A percentile compares a stretch with the other conserved stretches of the same genome.
Evolutionary conservation across 768 basidiomycete genomes (phyloP).

Genomic region (Russula earlei): DNA sequence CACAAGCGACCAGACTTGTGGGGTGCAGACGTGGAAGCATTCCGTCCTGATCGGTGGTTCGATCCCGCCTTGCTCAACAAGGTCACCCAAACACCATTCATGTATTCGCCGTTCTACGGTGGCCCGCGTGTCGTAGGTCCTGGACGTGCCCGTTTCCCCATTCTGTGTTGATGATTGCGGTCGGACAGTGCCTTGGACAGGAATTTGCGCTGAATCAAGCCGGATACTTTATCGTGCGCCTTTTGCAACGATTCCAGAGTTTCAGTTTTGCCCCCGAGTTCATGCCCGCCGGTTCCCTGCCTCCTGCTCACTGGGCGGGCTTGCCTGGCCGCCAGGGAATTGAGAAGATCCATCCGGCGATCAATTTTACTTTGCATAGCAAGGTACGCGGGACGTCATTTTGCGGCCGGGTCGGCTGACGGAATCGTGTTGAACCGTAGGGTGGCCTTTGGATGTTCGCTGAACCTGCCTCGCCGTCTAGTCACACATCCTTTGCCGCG

Average conservation of each 20-base stretch:
- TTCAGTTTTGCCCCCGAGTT: constrained; percentile 22
- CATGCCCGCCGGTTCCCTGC: constrained; percentile 18
- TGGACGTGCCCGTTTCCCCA: neutral
- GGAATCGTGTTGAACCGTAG: neutral
- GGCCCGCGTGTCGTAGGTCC: constrained; percentile 42
- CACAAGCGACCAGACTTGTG: constrained; percentile 41
- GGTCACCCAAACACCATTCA: constrained; percentile 50
- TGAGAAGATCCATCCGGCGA: constrained; percentile 18
- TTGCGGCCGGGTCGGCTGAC: neutral
- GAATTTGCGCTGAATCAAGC: constrained; percentile 49
- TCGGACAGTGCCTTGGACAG: constrained; percentile 40
- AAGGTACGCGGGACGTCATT: constrained; percentile 9
- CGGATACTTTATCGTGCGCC: constrained; percentile 44
- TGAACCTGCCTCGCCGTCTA: neutral
- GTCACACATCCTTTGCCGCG: neutral
- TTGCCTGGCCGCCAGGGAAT: constrained; percentile 18
- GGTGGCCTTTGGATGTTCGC: constrained; percentile 18
- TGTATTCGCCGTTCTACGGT: constrained; percentile 62
- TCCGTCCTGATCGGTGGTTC: constrained; percentile 59
- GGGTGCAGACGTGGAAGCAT: constrained; percentile 41
- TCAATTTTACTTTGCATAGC: constrained; percentile 18
- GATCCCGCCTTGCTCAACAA: constrained; percentile 44
- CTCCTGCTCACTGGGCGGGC: constrained; percentile 20
- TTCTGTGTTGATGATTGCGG: neutral
- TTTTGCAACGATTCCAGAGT: constrained; percentile 40